Evolutionary conservation across 257 asterid genomes (phyloP).

Genomic region (Ocimum tenuiflorum): DNA sequence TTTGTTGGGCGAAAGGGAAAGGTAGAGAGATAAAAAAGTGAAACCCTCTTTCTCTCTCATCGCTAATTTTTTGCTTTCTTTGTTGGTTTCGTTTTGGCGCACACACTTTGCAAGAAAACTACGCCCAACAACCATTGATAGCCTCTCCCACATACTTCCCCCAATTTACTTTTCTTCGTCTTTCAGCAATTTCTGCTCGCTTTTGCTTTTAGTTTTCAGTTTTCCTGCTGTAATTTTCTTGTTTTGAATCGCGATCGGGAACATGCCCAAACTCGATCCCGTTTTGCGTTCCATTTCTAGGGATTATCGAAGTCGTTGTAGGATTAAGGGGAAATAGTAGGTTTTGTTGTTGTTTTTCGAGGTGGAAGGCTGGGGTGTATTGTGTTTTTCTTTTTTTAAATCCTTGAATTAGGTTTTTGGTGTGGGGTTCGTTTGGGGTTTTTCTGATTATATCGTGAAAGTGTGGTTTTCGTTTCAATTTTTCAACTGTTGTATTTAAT

Average conservation of each 20-base stretch:
- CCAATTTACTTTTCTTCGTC: constrained; percentile 25
- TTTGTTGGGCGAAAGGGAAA: constrained; percentile 50
- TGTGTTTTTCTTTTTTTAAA: not conserved
- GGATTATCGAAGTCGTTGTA: constrained; percentile 26
- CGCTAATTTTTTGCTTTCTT: constrained; percentile 17
- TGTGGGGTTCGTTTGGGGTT: constrained; percentile 1
- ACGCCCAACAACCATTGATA: constrained; percentile 34
- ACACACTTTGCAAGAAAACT: constrained; percentile 39
- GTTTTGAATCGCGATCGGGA: constrained; percentile 22
- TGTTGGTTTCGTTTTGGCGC: constrained; percentile 19
- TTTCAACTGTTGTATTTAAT: not conserved
- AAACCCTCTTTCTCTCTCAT: constrained; percentile 9
- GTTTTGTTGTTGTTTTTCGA: constrained; percentile 22
- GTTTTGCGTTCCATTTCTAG: constrained; percentile 21
- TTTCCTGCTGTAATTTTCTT: constrained; percentile 3
- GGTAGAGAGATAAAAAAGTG: constrained; percentile 33
- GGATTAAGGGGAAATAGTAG: constrained; percentile 11
- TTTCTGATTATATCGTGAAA: not conserved
- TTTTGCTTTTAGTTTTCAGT: not conserved
- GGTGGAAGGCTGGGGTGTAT: constrained; percentile 12
- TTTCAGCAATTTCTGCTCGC: constrained; percentile 21
- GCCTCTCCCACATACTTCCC: constrained; percentile 26
- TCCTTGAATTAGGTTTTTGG: constrained; percentile 23
- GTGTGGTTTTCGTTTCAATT: constrained; percentile 8
- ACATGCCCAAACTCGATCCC: constrained; percentile 30